A percentile compares a stretch with the other conserved stretches of the same genome.
These are phyloP conservation scores for Nepenthes gracilis DNA, from an alignment of 148 eudicot genomes.

Conservation along the genomic window DNA sequence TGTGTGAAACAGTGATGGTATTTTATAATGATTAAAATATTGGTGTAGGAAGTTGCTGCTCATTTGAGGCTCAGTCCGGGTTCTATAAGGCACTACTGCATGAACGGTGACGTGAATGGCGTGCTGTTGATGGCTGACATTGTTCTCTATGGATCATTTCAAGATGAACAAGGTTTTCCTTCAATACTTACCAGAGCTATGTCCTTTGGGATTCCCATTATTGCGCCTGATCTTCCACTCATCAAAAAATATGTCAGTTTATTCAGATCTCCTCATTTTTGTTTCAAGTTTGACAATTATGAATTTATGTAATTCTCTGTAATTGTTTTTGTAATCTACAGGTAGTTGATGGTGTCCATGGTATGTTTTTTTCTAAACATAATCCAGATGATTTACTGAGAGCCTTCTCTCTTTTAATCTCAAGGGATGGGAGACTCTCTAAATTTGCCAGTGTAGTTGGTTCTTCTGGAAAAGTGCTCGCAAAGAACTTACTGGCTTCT, in stretches of 20 bases:
- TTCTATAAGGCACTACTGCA: slow-evolving; percentile 67
- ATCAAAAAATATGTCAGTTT: slow-evolving; percentile 64
- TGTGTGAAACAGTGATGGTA: too few relatives aligned
- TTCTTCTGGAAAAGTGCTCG: slow-evolving; percentile 70
- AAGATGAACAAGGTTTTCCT: slow-evolving; percentile 84
- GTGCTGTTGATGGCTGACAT: slow-evolving; percentile 72
- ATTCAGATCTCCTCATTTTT: slow-evolving; percentile 5
- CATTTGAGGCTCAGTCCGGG: slow-evolving; percentile 57
- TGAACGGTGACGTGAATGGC: slow-evolving; percentile 64
- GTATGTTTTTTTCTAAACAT: slow-evolving; percentile 58
- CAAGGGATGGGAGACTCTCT: slow-evolving; percentile 49
- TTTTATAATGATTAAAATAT: not conserved
- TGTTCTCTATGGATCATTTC: slow-evolving; percentile 76
- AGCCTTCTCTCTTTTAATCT: slow-evolving; percentile 60
- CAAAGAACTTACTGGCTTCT: slow-evolving; percentile 68
- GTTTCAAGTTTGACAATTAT: slow-evolving; percentile 1
- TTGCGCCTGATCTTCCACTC: slow-evolving; percentile 73
- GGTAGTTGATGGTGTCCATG: slow-evolving; percentile 84
- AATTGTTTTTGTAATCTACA: slow-evolving; percentile 13
- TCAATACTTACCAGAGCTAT: slow-evolving; percentile 69
- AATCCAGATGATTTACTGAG: slow-evolving; percentile 54
- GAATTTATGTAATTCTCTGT: not conserved
- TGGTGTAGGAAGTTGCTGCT: slow-evolving; percentile 53
- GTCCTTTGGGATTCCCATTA: slow-evolving; percentile 72
- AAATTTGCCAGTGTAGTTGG: slow-evolving; percentile 51